Evolutionary conservation across 768 basidiomycete species (phyloP), one percentile per base, ranked within the genome.

Genomic region (Tricholoma bakamatsutake): DNA sequence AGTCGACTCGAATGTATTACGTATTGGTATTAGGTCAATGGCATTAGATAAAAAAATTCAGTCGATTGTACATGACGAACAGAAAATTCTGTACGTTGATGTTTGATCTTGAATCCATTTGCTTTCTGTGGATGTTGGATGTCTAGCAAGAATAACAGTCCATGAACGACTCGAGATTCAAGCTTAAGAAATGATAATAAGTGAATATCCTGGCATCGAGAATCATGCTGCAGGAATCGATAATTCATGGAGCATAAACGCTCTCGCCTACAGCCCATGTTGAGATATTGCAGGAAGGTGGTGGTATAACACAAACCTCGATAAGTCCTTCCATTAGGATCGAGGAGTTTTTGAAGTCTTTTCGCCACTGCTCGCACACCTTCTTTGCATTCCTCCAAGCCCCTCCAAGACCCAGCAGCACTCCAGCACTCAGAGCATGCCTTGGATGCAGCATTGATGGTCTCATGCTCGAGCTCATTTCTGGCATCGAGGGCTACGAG

Each of bases 361-460:
- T 70, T 70, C 9, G 85, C 89, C 30, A 83, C 78, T 34, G 74
- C 78, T 37, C 79, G 76, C 18, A 92, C 82, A 4, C 77, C 75
- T n/a, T 81, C 80, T 54, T 82, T 76, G 62, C 81, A 82, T 18
- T 83, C 81, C 42, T 82, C 81, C 58, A 91, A 69, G 13, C 82
- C 85, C 30, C 79, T 73, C 86, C 87, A 91, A 17, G 81, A 79
- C 0, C 80, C 82, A 0, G 84, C 81, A 2, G 83, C 80, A 13
- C 76, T 82, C 90, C 90, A 93, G 66, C 89, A 90, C 65, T 93
- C 90, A 15, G 86, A 87, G 62, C 88, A 90, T 12, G 79, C 79
- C 52, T 77, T 80, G 49, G 83, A 84, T 6, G 87, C 87, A 40
- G 79, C 82, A 63, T 82, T 84, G 42, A 92, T 67, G 5, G 90